These are phyloP conservation scores for Beauveria scarabaeidicola DNA, from an alignment of 2,329 filamentous ascomycete genomes.

Conservation along the genomic window DNA sequence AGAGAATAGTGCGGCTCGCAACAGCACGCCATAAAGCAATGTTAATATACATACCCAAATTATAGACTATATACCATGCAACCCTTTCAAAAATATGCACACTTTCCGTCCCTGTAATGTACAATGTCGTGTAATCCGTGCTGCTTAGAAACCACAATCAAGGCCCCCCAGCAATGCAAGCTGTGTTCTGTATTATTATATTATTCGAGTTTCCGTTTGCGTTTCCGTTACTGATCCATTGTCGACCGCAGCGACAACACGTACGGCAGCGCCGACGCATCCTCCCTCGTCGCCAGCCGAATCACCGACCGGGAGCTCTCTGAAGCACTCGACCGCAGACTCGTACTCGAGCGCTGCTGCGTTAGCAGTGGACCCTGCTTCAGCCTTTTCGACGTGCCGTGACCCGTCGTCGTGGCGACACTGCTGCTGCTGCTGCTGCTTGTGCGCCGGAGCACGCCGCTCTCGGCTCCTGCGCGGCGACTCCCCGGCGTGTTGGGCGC, in stretches of 20 bases:
- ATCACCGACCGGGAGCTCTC: conserved; percentile 37
- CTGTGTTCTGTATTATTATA: not conserved
- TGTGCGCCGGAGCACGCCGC: conserved; percentile 28
- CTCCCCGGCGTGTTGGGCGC: conserved; percentile 47
- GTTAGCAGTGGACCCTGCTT: conserved; percentile 33
- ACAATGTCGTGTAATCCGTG: not conserved
- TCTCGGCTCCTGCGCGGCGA: conserved; percentile 23
- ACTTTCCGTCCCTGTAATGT: not conserved
- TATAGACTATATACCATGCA: not conserved
- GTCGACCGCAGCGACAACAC: conserved; percentile 28
- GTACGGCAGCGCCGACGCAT: conserved; percentile 26
- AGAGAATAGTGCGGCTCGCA: not conserved
- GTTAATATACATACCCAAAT: not conserved
- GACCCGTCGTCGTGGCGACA: conserved; percentile 28
- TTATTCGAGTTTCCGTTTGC: not conserved
- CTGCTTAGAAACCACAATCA: not conserved
- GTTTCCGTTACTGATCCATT: conserved; percentile 14
- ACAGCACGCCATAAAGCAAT: not conserved
- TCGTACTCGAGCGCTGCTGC: conserved; percentile 31
- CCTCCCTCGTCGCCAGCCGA: conserved; percentile 33
- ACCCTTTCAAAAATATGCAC: not conserved
- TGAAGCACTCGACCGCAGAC: conserved; percentile 30
- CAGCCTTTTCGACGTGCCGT: not conserved
- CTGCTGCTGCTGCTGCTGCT: conserved; percentile 23
- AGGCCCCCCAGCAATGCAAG: not conserved